Evolutionary conservation across 2,329 filamentous ascomycete genomes (phyloP).

Genomic region (Xylaria polymorpha): DNA sequence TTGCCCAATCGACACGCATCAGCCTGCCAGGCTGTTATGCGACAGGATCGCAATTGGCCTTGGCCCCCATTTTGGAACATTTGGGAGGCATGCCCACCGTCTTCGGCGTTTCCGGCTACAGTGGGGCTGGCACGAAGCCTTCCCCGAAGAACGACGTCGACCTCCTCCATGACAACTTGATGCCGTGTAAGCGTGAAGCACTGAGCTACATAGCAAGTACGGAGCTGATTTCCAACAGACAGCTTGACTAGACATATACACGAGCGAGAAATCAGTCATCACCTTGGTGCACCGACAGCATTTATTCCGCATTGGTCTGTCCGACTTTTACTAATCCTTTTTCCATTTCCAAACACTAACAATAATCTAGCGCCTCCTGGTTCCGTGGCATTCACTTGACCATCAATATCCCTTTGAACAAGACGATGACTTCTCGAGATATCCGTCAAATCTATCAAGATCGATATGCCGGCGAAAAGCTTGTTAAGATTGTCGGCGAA

Average conservation of each 20-base stretch:
- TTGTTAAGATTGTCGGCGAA: constrained; percentile 92
- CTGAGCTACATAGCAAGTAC: neutral
- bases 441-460: constrained; percentile 96
- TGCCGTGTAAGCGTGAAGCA: constrained; percentile 66
- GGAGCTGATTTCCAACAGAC: constrained; percentile 54
- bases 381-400: constrained; percentile 96
- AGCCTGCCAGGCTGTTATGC: constrained; percentile 96
- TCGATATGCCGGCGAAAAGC: constrained; percentile 92
- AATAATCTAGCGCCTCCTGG: constrained; percentile 79
- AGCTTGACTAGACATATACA: constrained; percentile 94
- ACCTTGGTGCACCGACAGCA: constrained; percentile 78
- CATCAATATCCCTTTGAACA: constrained; percentile 87
- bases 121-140: constrained; percentile 93
- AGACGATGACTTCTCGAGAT: constrained; percentile 89
- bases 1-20: constrained; percentile 83
- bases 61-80: constrained; percentile 81
- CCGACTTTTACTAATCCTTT: neutral
- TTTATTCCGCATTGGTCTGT: constrained; percentile 79
- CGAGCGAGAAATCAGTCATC: constrained; percentile 86
- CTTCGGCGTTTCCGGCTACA: constrained; percentile 94
- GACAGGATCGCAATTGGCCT: constrained; percentile 89
- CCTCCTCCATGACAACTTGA: constrained; percentile 85
- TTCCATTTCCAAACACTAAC: constrained; percentile 8
- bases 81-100: constrained; percentile 82
- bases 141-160: constrained; percentile 92